Conservation (phyloP, 805 yeast genomes). For the Debaryomyces maramus region DNA sequence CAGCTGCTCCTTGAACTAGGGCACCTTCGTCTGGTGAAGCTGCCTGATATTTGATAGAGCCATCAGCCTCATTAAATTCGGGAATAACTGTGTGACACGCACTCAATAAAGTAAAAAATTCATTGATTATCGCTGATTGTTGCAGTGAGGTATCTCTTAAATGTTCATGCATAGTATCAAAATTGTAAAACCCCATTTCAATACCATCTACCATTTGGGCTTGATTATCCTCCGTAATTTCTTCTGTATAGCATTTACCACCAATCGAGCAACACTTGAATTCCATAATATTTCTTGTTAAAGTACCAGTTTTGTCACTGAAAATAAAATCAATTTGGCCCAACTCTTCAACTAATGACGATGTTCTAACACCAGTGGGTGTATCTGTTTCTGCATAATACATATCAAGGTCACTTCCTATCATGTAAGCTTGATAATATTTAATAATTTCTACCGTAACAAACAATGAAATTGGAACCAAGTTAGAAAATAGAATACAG, state of each 20-base stretch:
- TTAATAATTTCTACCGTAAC: slow-evolving; percentile 96
- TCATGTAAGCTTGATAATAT: slow-evolving; percentile 91
- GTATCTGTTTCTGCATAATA: slow-evolving; percentile 86
- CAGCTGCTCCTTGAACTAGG: slow-evolving; percentile 92
- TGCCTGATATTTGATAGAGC: slow-evolving; percentile 87
- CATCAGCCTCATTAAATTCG: slow-evolving; percentile 59
- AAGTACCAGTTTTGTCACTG: slow-evolving; percentile 96
- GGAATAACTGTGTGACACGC: slow-evolving; percentile 98
- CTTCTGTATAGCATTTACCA: slow-evolving; percentile 83
- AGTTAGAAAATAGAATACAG: slow-evolving; percentile 94
- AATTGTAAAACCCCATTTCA: slow-evolving; percentile 75
- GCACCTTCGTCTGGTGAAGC: slow-evolving; percentile 99
- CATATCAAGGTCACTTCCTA: slow-evolving; percentile 91
- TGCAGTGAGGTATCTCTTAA: slow-evolving; percentile 45
- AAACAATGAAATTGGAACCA: slow-evolving; percentile 96
- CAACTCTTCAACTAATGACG: slow-evolving; percentile 92
- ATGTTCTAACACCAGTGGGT: slow-evolving; percentile 92
- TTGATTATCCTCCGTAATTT: slow-evolving; percentile 86
- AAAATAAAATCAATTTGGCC: slow-evolving; percentile 97
- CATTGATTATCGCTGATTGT: slow-evolving; percentile 55
- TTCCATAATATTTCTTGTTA: slow-evolving; percentile 96
- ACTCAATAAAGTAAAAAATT: slow-evolving; percentile 79
- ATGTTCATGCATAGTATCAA: slow-evolving; percentile 58
- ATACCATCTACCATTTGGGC: slow-evolving; percentile 73
- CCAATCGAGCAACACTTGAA: slow-evolving; percentile 91